Evolutionary conservation across 2,329 filamentous ascomycete species (phyloP).

Genomic region (Stachybotrys chartarum): DNA sequence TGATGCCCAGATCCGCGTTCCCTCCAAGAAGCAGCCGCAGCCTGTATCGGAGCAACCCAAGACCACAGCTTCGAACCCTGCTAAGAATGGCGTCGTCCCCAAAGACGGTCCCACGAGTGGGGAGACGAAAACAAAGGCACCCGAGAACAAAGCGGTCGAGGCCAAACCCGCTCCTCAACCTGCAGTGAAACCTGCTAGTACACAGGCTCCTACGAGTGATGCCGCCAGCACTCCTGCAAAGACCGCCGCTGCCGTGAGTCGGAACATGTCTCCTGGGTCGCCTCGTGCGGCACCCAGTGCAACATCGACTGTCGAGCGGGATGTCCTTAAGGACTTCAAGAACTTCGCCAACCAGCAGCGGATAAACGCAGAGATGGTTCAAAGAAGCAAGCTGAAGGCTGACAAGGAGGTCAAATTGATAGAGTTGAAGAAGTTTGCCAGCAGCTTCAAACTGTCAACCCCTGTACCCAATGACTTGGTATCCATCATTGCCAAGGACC

Average conservation of each 20-base stretch:
- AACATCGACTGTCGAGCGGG: conserved; percentile 53
- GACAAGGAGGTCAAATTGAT: conserved; percentile 92
- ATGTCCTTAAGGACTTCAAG: conserved; percentile 58
- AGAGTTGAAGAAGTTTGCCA: conserved; percentile 91
- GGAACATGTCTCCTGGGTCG: conserved; percentile 31
- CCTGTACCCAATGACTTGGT: conserved; percentile 89
- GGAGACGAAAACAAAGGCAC: conserved; percentile 6
- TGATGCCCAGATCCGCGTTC: conserved; percentile 64
- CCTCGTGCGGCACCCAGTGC: conserved; percentile 40
- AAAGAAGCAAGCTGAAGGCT: conserved; percentile 51
- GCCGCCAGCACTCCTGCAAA: conserved; percentile 20
- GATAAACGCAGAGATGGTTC: conserved; percentile 46
- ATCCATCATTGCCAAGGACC: conserved; percentile 92
- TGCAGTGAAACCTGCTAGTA: conserved; percentile 23
- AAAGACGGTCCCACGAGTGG: conserved; percentile 16
- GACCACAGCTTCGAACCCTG: conserved; percentile 13
- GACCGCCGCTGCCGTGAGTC: conserved; percentile 29
- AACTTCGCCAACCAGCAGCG: conserved; percentile 53
- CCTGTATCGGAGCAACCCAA: conserved; percentile 15
- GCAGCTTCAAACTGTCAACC: conserved; percentile 88
- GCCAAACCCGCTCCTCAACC: conserved; percentile 3
- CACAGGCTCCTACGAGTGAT: conserved; percentile 21
- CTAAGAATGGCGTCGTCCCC: conserved; percentile 20
- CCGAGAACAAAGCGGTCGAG: conserved; percentile 19
- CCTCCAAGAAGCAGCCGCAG: conserved; percentile 28